Percentiles rank a stretch among this genome's conserved stretches.
Conservation (phyloP, 371 early-diverging fungal genomes). For the Lichtheimia ramosa region DNA sequence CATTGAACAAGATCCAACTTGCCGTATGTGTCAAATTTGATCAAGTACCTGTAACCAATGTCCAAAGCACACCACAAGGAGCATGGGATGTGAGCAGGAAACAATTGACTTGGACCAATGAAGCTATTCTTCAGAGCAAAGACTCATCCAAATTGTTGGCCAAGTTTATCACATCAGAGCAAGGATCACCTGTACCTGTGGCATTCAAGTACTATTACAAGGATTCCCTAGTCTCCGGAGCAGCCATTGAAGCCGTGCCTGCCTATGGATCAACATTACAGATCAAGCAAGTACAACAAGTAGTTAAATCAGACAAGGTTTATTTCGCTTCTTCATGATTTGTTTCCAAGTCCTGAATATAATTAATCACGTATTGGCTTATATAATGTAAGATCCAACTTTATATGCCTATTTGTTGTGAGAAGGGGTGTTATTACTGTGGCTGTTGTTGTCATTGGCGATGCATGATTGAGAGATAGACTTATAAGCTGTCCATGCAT, state of each 20-base stretch:
- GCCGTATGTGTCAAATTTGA: constrained; percentile 13
- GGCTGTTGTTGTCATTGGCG: no score
- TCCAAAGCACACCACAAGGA: constrained; percentile 26
- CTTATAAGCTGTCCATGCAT: no score
- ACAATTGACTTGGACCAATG: constrained; percentile 18
- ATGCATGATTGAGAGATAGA: no score
- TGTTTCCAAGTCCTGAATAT: background rate
- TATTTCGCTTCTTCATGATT: background rate
- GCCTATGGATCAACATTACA: constrained; percentile 19
- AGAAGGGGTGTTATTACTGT: no score
- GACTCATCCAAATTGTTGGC: constrained; percentile 14
- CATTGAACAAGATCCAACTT: constrained; percentile 8
- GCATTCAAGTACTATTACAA: constrained; percentile 14
- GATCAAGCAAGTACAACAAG: constrained; percentile 16
- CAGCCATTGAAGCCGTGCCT: constrained; percentile 19
- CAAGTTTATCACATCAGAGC: constrained; percentile 15
- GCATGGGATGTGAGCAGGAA: constrained; percentile 17
- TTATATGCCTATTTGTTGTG: no score
- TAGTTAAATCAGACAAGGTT: constrained; percentile 13
- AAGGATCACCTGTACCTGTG: constrained; percentile 11
- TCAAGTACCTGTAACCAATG: constrained; percentile 6
- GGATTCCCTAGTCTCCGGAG: constrained; percentile 10
- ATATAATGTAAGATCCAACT: no score
- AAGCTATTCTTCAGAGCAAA: background rate
- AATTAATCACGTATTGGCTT: background rate